Percentiles rank a stretch among this genome's conserved stretches.
These are phyloP conservation scores for Melastoma malabathricum DNA, from an alignment of 345 rosid genomes.

Conservation along the genomic window DNA sequence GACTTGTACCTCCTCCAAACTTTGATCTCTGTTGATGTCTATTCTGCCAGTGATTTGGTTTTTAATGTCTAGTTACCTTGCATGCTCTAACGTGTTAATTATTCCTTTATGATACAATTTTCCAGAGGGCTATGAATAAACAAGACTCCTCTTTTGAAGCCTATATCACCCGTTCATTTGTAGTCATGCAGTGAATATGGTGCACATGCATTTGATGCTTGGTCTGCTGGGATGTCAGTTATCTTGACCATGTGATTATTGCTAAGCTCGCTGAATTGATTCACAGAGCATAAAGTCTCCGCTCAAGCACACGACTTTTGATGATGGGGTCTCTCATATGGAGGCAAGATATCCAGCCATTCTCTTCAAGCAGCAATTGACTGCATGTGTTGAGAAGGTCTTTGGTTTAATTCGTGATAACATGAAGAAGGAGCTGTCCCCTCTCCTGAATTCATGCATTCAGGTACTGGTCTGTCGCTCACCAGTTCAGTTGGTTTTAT, in stretches of 20 bases:
- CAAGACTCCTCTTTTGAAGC: background rate
- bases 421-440: conserved; percentile 92
- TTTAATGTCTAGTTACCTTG: too few species aligned
- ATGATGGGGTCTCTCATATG: conserved; percentile 59
- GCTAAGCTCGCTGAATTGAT: background rate
- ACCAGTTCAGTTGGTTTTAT: too few species aligned
- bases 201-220: too few species aligned
- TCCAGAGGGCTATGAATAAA: too few species aligned
- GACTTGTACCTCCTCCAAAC: background rate
- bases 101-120: too few species aligned
- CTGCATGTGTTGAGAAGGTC: conserved; percentile 96
- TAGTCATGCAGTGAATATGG: too few species aligned
- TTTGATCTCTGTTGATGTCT: background rate
- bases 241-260: too few species aligned
- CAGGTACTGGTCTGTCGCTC: too few species aligned
- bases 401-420: conserved; percentile 95
- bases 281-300: conserved; percentile 75
- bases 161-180: too few species aligned
- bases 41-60: background rate
- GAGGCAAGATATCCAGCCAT: conserved; percentile 97
- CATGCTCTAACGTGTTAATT: too few species aligned
- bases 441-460: too few species aligned
- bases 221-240: too few species aligned
- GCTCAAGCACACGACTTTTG: conserved; percentile 55
- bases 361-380: conserved; percentile 85